Percentiles rank a stretch among this genome's conserved stretches.
Evolutionary conservation across 2,329 filamentous ascomycete species (phyloP).

Genomic region (Microthyrium microscopicum): DNA sequence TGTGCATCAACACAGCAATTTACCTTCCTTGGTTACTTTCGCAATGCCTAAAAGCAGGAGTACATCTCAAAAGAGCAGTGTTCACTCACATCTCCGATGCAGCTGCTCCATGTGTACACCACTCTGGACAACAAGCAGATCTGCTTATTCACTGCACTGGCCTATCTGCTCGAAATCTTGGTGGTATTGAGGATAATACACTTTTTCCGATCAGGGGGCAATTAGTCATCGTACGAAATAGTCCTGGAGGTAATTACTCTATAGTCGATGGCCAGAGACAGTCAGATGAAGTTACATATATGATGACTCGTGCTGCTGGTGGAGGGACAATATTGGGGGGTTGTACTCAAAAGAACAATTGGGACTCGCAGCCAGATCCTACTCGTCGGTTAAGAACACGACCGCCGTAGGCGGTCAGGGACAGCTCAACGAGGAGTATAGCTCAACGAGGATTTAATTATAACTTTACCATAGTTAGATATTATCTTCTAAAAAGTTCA

Average conservation of each 20-base stretch:
- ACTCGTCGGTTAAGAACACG: no score
- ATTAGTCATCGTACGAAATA: constrained; percentile 68
- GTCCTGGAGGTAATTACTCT: constrained; percentile 51
- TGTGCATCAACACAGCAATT: constrained; percentile 80
- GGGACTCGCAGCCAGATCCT: constrained; percentile 64
- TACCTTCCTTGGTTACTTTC: constrained; percentile 78
- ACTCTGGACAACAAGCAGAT: constrained; percentile 39
- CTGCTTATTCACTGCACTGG: constrained; percentile 77
- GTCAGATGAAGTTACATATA: constrained; percentile 57
- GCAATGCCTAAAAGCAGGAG: constrained; percentile 59
- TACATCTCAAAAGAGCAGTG: constrained; percentile 32
- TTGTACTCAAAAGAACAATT: constrained; percentile 62
- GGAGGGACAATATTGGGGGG: constrained; percentile 81
- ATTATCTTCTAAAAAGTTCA: no score
- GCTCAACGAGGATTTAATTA: no score
- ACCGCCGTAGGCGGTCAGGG: no score
- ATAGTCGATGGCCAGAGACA: constrained; percentile 33
- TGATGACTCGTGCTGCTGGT: constrained; percentile 64
- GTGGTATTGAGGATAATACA: constrained; percentile 60
- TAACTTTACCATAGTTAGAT: no score
- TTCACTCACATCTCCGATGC: constrained; percentile 58
- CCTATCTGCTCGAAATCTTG: constrained; percentile 55
- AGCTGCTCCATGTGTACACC: constrained; percentile 31
- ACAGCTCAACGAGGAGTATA: no score
- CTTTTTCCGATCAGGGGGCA: constrained; percentile 70